These are phyloP conservation scores for Skeletonema marinoi DNA, from an alignment of 108 stramenopile genomes.

Conservation along the genomic window DNA sequence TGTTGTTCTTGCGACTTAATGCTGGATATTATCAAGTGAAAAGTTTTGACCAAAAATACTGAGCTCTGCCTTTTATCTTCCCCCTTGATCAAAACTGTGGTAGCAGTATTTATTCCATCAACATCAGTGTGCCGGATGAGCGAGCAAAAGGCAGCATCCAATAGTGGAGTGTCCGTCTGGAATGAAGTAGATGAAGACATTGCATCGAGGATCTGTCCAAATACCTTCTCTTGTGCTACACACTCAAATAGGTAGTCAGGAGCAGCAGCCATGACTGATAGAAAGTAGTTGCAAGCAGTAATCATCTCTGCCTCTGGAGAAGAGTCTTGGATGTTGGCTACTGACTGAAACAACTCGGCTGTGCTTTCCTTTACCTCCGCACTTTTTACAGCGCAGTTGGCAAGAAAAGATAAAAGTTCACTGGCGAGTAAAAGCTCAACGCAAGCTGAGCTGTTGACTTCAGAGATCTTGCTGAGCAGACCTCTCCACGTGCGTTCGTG, in stretches of 20 bases:
- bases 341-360: slow-evolving; percentile 19
- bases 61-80: background rate
- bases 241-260: slow-evolving; percentile 4
- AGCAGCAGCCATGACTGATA: slow-evolving; percentile 22
- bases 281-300: slow-evolving; percentile 34
- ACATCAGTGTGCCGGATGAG: slow-evolving; percentile 22
- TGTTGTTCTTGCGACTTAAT: slow-evolving; percentile 35
- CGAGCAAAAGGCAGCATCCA: slow-evolving; percentile 47
- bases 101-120: slow-evolving; percentile 10
- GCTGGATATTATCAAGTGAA: slow-evolving; percentile 32
- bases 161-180: slow-evolving; percentile 2
- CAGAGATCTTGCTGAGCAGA: slow-evolving; percentile 12
- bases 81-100: background rate
- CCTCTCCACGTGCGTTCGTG: slow-evolving; percentile 8
- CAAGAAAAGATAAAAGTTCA: slow-evolving; percentile 31
- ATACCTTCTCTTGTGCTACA: slow-evolving; percentile 9
- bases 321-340: slow-evolving; percentile 1
- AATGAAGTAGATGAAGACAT: background rate
- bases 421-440: slow-evolving; percentile 24
- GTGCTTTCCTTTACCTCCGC: background rate
- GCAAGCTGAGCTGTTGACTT: background rate
- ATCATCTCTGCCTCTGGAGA: slow-evolving; percentile 5
- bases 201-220: slow-evolving; percentile 16
- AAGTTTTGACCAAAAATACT: slow-evolving; percentile 28
- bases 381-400: background rate